phyloP scores from a whole-genome alignment of 805 yeast species.

The Ogataea chonburiensis region DNA sequence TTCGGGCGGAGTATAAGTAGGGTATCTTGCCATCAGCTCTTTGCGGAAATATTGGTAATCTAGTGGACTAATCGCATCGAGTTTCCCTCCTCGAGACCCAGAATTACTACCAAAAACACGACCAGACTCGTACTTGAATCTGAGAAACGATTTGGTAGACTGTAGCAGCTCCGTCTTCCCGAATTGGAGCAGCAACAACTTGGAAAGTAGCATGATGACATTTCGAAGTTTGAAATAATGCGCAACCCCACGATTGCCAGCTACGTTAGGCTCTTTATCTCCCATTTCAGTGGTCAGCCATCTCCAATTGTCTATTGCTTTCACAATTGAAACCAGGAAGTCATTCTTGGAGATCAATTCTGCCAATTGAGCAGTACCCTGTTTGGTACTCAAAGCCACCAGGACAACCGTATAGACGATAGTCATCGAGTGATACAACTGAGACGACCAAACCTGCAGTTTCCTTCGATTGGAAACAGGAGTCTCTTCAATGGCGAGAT shows the following conservation, averaged over 20 bases:
- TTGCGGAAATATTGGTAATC: slow-evolving; percentile 81
- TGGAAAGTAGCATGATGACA: slow-evolving; percentile 52
- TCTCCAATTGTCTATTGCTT: slow-evolving; percentile 65
- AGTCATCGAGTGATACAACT: slow-evolving; percentile 32
- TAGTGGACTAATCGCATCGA: slow-evolving; percentile 63
- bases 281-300: slow-evolving; percentile 40
- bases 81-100: slow-evolving; percentile 3
- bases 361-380: slow-evolving; percentile 7
- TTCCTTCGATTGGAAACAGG: slow-evolving; percentile 6
- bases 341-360: slow-evolving; percentile 28
- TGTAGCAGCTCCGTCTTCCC: slow-evolving; percentile 50
- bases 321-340: slow-evolving; percentile 44
- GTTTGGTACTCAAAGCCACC: slow-evolving; percentile 13
- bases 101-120: slow-evolving; percentile 2
- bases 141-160: slow-evolving; percentile 46
- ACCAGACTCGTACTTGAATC: slow-evolving; percentile 37
- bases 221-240: slow-evolving; percentile 50
- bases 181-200: slow-evolving; percentile 55
- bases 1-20: slow-evolving; percentile 58
- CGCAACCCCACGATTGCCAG: slow-evolving; percentile 14
- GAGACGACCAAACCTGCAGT: slow-evolving; percentile 24
- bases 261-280: slow-evolving; percentile 18
- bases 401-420: slow-evolving; percentile 25
- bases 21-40: slow-evolving; percentile 72
- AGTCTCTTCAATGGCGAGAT: slow-evolving; percentile 21